These are phyloP conservation scores for Antitrichia curtipendula DNA, from an alignment of 225 moss, liverwort and hornwort genomes.

Conservation along the genomic window DNA sequence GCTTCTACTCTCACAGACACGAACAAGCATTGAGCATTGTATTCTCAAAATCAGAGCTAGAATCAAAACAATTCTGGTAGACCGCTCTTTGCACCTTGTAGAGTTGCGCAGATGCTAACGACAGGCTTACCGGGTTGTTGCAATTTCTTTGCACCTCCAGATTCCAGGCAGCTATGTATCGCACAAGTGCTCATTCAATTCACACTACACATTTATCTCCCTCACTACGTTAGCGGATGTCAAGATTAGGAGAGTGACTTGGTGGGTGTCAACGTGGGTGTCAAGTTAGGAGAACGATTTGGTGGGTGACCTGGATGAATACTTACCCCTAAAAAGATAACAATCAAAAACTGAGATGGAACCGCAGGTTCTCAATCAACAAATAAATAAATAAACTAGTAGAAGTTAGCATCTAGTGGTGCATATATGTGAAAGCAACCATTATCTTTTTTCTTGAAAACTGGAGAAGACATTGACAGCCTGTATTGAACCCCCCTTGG, in stretches of 20 bases:
- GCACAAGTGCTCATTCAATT: neutral
- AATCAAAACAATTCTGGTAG: no score
- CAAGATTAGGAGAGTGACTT: neutral
- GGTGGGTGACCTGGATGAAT: rapidly evolving
- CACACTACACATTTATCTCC: neutral
- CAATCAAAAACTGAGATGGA: neutral
- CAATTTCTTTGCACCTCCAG: neutral
- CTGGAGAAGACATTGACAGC: neutral
- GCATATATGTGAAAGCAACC: neutral
- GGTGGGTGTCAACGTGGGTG: neutral
- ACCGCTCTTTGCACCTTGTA: neutral
- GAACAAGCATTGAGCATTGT: neutral
- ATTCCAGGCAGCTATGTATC: neutral
- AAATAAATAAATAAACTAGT: rapidly evolving
- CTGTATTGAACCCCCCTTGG: no score
- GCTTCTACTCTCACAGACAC: neutral
- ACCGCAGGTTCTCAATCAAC: neutral
- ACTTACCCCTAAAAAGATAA: neutral
- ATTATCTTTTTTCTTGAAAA: neutral
- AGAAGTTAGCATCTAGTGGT: neutral
- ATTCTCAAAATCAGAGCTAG: no score
- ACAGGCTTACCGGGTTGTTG: neutral
- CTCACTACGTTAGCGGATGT: neutral
- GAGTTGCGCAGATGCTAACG: neutral
- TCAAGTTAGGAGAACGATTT: neutral